Evolutionary conservation across 208 protist genomes (phyloP), one percentile per base, ranked within the genome.

Genomic region (Leptomonas seymouri): DNA sequence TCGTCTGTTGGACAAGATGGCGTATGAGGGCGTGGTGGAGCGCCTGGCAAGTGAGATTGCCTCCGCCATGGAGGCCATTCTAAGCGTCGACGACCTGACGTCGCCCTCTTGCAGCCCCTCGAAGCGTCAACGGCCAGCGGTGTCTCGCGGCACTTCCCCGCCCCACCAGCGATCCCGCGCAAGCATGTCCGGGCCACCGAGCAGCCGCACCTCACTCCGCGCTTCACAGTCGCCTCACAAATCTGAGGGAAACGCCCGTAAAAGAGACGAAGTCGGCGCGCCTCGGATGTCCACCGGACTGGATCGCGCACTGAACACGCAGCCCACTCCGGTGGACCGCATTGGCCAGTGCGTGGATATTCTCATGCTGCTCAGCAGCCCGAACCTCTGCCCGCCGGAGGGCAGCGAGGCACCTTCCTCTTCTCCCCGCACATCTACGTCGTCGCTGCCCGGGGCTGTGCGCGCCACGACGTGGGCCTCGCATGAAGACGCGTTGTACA

Each of bases 261-360:
- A 39, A 2, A 28, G 28, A 20, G 36, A 45, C 12, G 55, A 23
- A 5, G 23, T n/a, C n/a, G 15, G 31, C 27, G 27, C 15, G 41
- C 30, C 31, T 15, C 45, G 64, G 18, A 25, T 41, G 11, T 63
- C 54, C 6, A 57, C 31, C 20, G 51, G 54, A 36, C 46, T 77
- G 9, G 71, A 77, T 12, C 63, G 64, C 34, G 21, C 71, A 9
- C 36, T 77, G 9, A 30, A 57, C 57, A 67, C 57, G 41, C 54
- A 70, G 23, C 48, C 71, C n/a, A 77, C 71, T 36, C 57, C 73
- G 12, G 69, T 89, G 62, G 74, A 79, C 49, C 75, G 75, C 25
- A 71, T 96, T 20, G 84, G 86, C 34, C 84, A 84, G 64, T 96
- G 90, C 71, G 72, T 89, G 14, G 86, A 93, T 45, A 73, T 96